Evolutionary conservation across 805 yeast genomes (phyloP), one percentile per base, ranked within the genome.

Genomic region (Zygoascus ofunaensis): DNA sequence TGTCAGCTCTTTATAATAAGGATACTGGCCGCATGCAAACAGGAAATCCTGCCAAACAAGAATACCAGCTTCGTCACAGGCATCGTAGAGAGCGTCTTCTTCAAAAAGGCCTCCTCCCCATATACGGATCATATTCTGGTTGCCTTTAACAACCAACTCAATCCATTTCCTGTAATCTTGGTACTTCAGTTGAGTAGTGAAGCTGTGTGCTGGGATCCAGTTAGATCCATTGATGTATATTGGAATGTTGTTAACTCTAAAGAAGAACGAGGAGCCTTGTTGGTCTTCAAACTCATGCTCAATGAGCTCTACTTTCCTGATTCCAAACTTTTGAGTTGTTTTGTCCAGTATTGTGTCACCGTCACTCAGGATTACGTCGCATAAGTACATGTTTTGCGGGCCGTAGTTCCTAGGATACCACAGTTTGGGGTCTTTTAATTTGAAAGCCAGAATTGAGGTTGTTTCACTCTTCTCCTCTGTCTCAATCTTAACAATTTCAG

Each of bases 11-110:
- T 50, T 52, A 47, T 66, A 59, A 2, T 63, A 70, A 2, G 77
- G 77, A 46, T 73, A 73, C 33, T 66, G 69, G 1, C 76, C 77
- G 59, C 78, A 73, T 1, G 73, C 77, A 60, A 73, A 73, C 74
- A 71, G 65, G 52, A 73, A 70, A 51, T 73, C 78, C 41, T 73
- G 77, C 75, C 77, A 73, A 4, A 73, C 68, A 46, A 73, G 30
- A 10, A 73, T 45, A 1, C 74, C 74, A 7, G 60, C 47, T 17
- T 60, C 41, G 47, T 70, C 74, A 55, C 74, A 70, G 42, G 60
- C 62, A 10, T 60, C 55, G 48, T 70, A 71, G 46, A 71, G 65
- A 3, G 49, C 38, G 24, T 70, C 73, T 28, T 49, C 50, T 47
- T 71, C 76, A 46, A 64, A 71, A 43, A 54, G 55, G 1, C 76